Evolutionary conservation across 805 yeast species (phyloP), one percentile per base, ranked within the genome.

Genomic region (Metschnikowia borealis): DNA sequence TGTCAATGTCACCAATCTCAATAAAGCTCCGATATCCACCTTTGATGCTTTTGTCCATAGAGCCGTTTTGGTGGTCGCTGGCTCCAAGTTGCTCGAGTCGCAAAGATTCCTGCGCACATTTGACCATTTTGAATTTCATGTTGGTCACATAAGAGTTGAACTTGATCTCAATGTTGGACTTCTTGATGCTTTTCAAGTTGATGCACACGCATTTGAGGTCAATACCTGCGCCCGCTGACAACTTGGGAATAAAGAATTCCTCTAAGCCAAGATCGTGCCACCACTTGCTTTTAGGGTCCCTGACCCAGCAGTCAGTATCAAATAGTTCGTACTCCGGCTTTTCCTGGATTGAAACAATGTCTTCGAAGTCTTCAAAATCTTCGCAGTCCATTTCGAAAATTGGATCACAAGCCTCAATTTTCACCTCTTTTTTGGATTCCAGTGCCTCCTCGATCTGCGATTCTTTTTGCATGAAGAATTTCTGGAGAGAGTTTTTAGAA

Each of bases 181-280:
- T 44, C 14, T 8, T 6, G n/a, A 44, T 15, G 6, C 17, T 11
- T 35, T 11, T 23, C 34, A 44, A 44, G 21, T 44, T 26, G 10
- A 34, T 23, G 11, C 39, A 36, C 4, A 23, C 39, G 11, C 38
- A 44, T 23, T 44, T 17, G 39, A 44, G 17, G 23, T 44, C 46
- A 7, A 34, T 35, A 1, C 17, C 46, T 11, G 46, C 46, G 2
- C 46, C 46, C 5, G 17, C 6, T 2, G 34, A n/a, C 21, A 44
- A 18, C 23, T 44, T 36, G 7, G 46, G 46, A 5, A 44, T 39
- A 4, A 44, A 35, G 29, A 21, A 13, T 15, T 34, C 33, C 11
- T 44, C 46, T 15, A 44, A 31, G 5, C 20, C 46, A 17, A 44
- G 46, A 32, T 44, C 46, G n/a, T 44, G 33, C 46, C 46, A 44